Base-by-base conservation (phyloP, 2,329 filamentous ascomycete genomes). In the Arthrobotrys sphaeroides region DNA sequence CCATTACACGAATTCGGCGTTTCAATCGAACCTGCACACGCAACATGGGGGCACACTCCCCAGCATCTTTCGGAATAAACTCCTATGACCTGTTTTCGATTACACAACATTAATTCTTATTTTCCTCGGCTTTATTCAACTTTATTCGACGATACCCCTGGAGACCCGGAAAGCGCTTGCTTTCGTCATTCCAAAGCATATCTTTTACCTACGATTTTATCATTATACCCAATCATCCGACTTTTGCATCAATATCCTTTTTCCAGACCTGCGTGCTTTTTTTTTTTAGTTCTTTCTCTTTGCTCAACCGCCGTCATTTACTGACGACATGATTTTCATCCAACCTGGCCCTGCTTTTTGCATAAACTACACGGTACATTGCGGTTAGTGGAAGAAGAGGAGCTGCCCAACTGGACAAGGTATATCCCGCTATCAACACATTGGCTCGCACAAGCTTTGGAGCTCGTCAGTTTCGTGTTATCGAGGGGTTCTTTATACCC, bases 61-160 rank as follows among this genome's bases (percentile, higher is more conserved):
- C 43, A 62, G 31, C 40, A 33, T 62, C 22, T 24, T 42, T 43
- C 55, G 47, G 69, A 42, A 62, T 28, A 60, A 62, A 57, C 55
- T 22, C 70, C 70, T 68, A 68, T 74, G 47, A 68, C 62, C 57
- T 64, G 28, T 62, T 74, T 74, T 68, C 61, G 18, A 74, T 74
- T 74, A 74, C 70, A 74, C 70, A 74, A 74, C 62, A 68, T 68
- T 74, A 74, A 74, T 65, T 33, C 51, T 72, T 47, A 53, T 61
- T 61, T 24, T 49, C 36, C 55, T 53, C 62, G 62, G 62, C 53
- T 60, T 74, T 65, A 45, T 65, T 73, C 49, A 45, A 55, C 33
- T 73, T 67, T 53, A 53, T 49, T 59, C 65, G 51, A 66, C 60
- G 55, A 74, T 74, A 74, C 70, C 70, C 69, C 61, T 64, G 47